phyloP scores from a whole-genome alignment of 371 early-diverging fungal genomes.

The Apophysomyces ossiformis region DNA sequence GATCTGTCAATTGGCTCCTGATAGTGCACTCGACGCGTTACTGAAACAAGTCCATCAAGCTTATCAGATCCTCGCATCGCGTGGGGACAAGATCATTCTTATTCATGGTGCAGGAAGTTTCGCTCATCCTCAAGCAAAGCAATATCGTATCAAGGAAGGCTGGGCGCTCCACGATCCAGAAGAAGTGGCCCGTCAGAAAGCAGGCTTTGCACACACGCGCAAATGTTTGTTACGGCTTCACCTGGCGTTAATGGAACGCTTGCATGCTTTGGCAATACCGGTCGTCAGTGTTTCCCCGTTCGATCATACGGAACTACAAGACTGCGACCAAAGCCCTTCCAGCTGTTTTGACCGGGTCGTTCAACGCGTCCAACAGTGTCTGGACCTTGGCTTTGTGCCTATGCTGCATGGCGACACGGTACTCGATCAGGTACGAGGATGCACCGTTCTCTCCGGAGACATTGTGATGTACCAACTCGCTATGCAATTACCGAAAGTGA shows the following conservation, averaged over 20 bases:
- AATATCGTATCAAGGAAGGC: slow-evolving; percentile 41
- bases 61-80: slow-evolving; percentile 19
- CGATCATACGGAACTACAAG: slow-evolving; percentile 37
- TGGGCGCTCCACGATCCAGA: slow-evolving; percentile 22
- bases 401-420: slow-evolving; percentile 57
- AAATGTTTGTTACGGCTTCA: slow-evolving; percentile 33
- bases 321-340: slow-evolving; percentile 27
- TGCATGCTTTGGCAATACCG: slow-evolving; percentile 37
- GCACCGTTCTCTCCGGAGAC: slow-evolving; percentile 56
- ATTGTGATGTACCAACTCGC: slow-evolving; percentile 45
- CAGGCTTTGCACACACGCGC: slow-evolving; percentile 40
- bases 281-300: slow-evolving; percentile 41
- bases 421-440: slow-evolving; percentile 38
- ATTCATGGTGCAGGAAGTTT: slow-evolving; percentile 58
- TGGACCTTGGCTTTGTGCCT: slow-evolving; percentile 48
- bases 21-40: slow-evolving; percentile 16
- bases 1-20: slow-evolving; percentile 30
- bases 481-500: slow-evolving; percentile 22
- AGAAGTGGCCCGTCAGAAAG: slow-evolving; percentile 17
- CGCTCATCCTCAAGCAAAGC: slow-evolving; percentile 53
- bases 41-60: slow-evolving; percentile 36
- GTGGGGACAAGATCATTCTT: slow-evolving; percentile 36
- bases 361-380: slow-evolving; percentile 24
- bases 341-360: slow-evolving; percentile 19
- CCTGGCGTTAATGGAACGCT: slow-evolving; percentile 19